A percentile compares a stretch with the other conserved stretches of the same genome.
These are phyloP conservation scores for Sordariomycetes sp. DNA, from an alignment of 2,329 filamentous ascomycete genomes.

Conservation along the genomic window DNA sequence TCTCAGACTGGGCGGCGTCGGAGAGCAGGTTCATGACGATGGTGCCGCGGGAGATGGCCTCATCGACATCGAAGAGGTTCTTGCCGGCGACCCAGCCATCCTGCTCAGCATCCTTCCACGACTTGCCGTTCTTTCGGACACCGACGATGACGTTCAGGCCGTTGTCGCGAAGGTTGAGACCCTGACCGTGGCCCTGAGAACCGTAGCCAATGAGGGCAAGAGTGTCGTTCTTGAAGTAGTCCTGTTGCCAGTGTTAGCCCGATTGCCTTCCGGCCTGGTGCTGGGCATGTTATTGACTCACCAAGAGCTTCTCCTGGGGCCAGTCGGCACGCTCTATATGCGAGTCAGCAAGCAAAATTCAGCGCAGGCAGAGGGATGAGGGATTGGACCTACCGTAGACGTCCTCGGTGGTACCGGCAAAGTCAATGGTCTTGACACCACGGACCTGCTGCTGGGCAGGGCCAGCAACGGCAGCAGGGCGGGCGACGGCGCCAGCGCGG, in stretches of 20 bases:
- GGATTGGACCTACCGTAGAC: slow-evolving; percentile 64
- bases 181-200: slow-evolving; percentile 97
- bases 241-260: slow-evolving; percentile 39
- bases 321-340: slow-evolving; percentile 87
- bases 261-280: background rate
- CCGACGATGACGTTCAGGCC: slow-evolving; percentile 98
- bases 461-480: slow-evolving; percentile 39
- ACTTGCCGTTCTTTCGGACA: slow-evolving; percentile 96
- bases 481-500: slow-evolving; percentile 43
- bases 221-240: slow-evolving; percentile 99
- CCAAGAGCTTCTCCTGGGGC: slow-evolving; percentile 95
- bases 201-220: slow-evolving; percentile 98
- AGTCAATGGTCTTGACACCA: slow-evolving; percentile 98
- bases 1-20: slow-evolving; percentile 97
- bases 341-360: background rate
- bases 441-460: slow-evolving; percentile 62
- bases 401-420: slow-evolving; percentile 87
- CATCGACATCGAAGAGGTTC: slow-evolving; percentile 97
- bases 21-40: slow-evolving; percentile 99
- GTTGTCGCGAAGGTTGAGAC: slow-evolving; percentile 99
- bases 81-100: slow-evolving; percentile 98
- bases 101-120: slow-evolving; percentile 94
- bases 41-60: slow-evolving; percentile 87
- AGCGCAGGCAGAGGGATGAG: background rate
- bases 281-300: slow-evolving; percentile 40